Evolutionary conservation across 1,284 basidiomycete genomes (phyloP), one percentile per base, ranked within the genome.

Genomic region (Cryptococcus wingfieldii): DNA sequence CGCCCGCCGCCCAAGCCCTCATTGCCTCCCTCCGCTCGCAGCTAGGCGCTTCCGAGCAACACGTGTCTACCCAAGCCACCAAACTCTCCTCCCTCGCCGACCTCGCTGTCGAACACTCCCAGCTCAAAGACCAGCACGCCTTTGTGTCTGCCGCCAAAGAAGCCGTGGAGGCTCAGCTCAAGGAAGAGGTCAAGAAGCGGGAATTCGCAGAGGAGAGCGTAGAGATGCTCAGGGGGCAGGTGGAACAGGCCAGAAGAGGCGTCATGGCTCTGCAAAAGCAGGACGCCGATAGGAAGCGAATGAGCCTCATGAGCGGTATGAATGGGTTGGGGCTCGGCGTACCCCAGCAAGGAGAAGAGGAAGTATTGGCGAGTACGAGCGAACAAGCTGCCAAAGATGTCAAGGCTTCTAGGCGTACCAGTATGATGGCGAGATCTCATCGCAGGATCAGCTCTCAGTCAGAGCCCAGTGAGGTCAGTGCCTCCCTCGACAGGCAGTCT

Each of bases 171-270:
- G 80, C 81, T 43, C 83, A 86, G 56, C 79, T 90, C 13, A 79
- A 81, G 50, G 79, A 79, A 19, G 82, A 87, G 47, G 79, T 76
- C 56, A 79, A 75, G 67, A 85, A 85, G 75, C 81, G 82, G 50
- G 83, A 83, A 62, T 86, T 88, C 45, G 89, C 92, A 47, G 88
- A 90, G 65, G 86, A 90, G 63, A 86, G 86, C 48, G 90, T 95
- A 39, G 79, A 82, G 10, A 79, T 90, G 72, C 79, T 96, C 42
- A 82, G 92, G 34, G 82, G 84, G 18, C 93, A 91, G 71, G 88
- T 95, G n/a, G 91, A 95, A 67, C 88, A 92, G 73, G 90, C 89
- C 75, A 81, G 92, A 63, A 85, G 89, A 54, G 90, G 88, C 13
- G 81, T 96, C 41, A 93, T 94, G 89, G 82, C 87, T n/a, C 80